These are phyloP conservation scores for Candida taoyuanica DNA, from an alignment of 805 yeast species.

Conservation along the genomic window DNA sequence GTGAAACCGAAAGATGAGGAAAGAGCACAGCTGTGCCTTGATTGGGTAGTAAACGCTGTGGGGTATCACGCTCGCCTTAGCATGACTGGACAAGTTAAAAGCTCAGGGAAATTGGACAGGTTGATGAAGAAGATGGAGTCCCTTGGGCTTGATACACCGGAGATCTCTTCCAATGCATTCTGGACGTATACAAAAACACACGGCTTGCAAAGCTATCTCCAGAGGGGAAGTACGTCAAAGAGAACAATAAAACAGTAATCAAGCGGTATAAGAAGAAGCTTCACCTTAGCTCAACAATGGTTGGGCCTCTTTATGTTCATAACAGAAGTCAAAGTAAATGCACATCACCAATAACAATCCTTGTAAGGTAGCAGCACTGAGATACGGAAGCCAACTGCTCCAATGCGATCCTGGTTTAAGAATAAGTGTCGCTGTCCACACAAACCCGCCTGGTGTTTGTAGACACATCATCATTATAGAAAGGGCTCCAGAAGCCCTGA, in stretches of 20 bases:
- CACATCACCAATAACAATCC: constrained; percentile 59
- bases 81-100: neutral
- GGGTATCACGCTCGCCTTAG: neutral
- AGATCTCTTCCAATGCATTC: neutral
- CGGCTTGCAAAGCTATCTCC: neutral
- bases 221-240: neutral
- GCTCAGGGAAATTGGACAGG: neutral
- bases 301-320: constrained; percentile 1
- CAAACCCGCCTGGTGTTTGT: constrained; percentile 85
- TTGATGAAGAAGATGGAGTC: neutral
- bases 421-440: constrained; percentile 72
- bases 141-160: constrained; percentile 1
- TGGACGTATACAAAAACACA: neutral
- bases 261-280: neutral
- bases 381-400: constrained; percentile 83
- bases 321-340: constrained; percentile 37
- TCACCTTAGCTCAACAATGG: constrained; percentile 1
- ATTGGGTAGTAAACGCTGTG: neutral
- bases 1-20: neutral
- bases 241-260: neutral
- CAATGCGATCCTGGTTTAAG: constrained; percentile 73
- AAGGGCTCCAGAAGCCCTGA: constrained; percentile 76
- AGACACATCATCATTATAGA: constrained; percentile 78
- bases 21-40: constrained; percentile 1
- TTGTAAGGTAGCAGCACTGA: constrained; percentile 68